Evolutionary conservation across 441 rosid genomes (phyloP).

Genomic region (California macrophylla): DNA sequence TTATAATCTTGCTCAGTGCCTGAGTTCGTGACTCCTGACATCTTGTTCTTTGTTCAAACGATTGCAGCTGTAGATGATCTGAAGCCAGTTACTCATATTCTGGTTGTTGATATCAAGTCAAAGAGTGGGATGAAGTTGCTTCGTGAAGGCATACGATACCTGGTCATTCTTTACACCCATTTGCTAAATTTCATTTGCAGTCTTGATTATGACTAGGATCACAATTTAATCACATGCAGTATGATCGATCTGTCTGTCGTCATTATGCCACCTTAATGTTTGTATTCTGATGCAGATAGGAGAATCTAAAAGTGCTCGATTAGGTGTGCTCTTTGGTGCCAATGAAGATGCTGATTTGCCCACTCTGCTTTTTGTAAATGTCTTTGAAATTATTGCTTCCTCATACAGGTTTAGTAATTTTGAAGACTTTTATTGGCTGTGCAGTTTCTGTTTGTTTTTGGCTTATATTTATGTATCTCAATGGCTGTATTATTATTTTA

Average conservation of each 20-base stretch:
- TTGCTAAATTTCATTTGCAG: constrained; percentile 5
- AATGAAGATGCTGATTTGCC: constrained; percentile 40
- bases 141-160: constrained; percentile 77
- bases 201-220: constrained; percentile 7
- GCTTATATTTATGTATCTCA: not conserved
- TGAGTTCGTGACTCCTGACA: constrained; percentile 20
- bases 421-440: constrained; percentile 5
- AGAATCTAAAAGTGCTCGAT: constrained; percentile 72
- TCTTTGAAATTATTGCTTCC: constrained; percentile 54
- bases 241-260: constrained; percentile 9
- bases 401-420: constrained; percentile 56
- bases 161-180: constrained; percentile 38
- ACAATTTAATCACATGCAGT: not conserved
- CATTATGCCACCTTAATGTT: constrained; percentile 22
- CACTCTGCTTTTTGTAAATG: constrained; percentile 54
- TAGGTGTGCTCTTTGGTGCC: constrained; percentile 71
- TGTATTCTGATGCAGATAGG: constrained; percentile 42
- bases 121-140: constrained; percentile 74
- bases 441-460: not conserved
- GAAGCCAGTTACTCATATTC: constrained; percentile 95
- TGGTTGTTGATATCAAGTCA: constrained; percentile 61
- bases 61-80: constrained; percentile 65
- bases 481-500: constrained; percentile 1
- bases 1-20: constrained; percentile 14
- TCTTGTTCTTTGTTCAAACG: constrained; percentile 19